These are phyloP conservation scores for Podosphaera fusca DNA, from an alignment of 2,329 filamentous ascomycete genomes.

Conservation along the genomic window DNA sequence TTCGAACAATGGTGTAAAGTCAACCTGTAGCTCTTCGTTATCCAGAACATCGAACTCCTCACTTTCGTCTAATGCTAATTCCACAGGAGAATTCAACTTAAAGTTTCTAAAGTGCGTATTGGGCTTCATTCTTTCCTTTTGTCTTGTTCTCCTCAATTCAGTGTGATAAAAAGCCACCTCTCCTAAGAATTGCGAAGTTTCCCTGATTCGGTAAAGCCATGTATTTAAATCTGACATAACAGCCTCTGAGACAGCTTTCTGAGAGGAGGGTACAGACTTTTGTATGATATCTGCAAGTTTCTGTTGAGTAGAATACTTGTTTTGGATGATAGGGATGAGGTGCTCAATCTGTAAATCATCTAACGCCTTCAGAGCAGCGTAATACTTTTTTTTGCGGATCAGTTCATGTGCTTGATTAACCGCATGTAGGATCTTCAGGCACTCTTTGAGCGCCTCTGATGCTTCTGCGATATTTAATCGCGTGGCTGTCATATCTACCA, in stretches of 20 bases:
- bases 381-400: constrained; percentile 81
- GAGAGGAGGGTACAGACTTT: constrained; percentile 78
- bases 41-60: constrained; percentile 91
- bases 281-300: constrained; percentile 91
- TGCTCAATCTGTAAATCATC: constrained; percentile 95
- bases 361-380: constrained; percentile 75
- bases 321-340: constrained; percentile 45
- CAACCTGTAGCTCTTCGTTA: constrained; percentile 84
- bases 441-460: constrained; percentile 69
- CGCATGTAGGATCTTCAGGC: constrained; percentile 71
- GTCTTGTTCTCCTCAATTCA: constrained; percentile 58
- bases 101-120: constrained; percentile 59
- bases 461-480: constrained; percentile 92
- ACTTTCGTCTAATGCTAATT: constrained; percentile 81
- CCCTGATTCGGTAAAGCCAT: constrained; percentile 84
- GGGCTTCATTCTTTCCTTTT: constrained; percentile 59
- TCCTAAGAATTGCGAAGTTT: constrained; percentile 86
- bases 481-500: constrained; percentile 79
- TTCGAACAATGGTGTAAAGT: constrained; percentile 86
- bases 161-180: constrained; percentile 96
- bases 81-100: constrained; percentile 85
- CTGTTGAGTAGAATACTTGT: constrained; percentile 80
- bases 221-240: constrained; percentile 95
- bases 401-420: constrained; percentile 90
- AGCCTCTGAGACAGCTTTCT: constrained; percentile 80